These are phyloP conservation scores for Cladosporium austrohemisphaericum DNA, from an alignment of 2,329 filamentous ascomycete species.

Conservation along the genomic window DNA sequence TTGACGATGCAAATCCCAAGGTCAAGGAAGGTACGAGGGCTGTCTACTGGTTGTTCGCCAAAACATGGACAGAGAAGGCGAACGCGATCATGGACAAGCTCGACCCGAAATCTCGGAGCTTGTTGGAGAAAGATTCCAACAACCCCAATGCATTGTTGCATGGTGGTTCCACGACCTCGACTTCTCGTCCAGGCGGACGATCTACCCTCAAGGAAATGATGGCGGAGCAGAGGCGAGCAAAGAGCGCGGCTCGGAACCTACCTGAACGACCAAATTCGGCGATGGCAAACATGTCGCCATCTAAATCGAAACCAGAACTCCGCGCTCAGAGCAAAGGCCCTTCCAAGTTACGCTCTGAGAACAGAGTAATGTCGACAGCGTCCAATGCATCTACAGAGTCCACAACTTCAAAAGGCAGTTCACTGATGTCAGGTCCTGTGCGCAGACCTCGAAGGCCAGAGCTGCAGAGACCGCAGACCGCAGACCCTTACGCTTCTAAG, in stretches of 20 bases:
- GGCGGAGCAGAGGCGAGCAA: conserved; percentile 66
- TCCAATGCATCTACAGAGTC: conserved; percentile 29
- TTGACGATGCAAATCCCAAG: conserved; percentile 84
- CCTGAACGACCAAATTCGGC: conserved; percentile 57
- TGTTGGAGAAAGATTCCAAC: conserved; percentile 76
- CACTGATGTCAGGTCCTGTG: conserved; percentile 58
- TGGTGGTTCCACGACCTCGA: conserved; percentile 33
- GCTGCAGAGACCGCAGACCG: conserved; percentile 49
- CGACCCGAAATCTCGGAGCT: conserved; percentile 72
- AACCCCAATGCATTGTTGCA: conserved; percentile 62
- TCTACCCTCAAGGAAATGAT: conserved; percentile 75
- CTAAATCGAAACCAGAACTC: conserved; percentile 36
- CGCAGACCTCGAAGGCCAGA: conserved; percentile 50
- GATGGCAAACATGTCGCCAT: conserved; percentile 50
- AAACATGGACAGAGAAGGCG: conserved; percentile 72
- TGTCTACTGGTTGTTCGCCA: conserved; percentile 80
- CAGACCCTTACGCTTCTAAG: conserved; percentile 50
- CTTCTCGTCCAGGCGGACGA: conserved; percentile 34
- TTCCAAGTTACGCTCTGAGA: conserved; percentile 28
- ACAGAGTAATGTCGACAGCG: conserved; percentile 27
- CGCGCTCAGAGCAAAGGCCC: conserved; percentile 25
- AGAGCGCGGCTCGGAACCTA: conserved; percentile 42
- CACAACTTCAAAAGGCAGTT: conserved; percentile 36
- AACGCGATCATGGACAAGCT: conserved; percentile 73
- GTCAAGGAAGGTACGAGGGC: conserved; percentile 82